These are phyloP conservation scores for Stagonosporopsis cucurbitacearum DNA, from an alignment of 2,329 filamentous ascomycete species.

Conservation along the genomic window DNA sequence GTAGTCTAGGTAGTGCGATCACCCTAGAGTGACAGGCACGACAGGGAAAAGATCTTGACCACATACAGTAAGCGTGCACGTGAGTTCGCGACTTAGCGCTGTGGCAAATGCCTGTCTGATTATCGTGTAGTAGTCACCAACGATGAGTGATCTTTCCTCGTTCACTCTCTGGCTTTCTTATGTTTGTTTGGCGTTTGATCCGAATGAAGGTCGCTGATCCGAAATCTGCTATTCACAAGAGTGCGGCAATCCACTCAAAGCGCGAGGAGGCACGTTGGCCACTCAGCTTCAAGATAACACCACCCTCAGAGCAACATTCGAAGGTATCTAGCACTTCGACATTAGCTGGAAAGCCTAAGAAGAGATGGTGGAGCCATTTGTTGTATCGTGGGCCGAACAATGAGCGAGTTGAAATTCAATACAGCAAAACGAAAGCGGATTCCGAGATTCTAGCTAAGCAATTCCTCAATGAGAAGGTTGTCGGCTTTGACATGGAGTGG, in stretches of 20 bases:
- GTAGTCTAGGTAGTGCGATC: no score
- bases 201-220: background rate
- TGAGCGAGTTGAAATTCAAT: conserved; percentile 72
- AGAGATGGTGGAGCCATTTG: conserved; percentile 68
- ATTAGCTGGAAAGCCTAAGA: conserved; percentile 1
- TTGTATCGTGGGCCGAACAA: conserved; percentile 67
- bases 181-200: background rate
- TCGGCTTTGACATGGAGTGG: conserved; percentile 97
- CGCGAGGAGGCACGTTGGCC: conserved; percentile 25
- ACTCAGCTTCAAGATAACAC: conserved; percentile 27
- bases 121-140: background rate
- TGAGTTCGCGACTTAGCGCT: conserved; percentile 9
- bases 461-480: conserved; percentile 71
- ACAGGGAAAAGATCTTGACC: no score
- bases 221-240: background rate
- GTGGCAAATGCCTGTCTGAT: conserved; percentile 2
- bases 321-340: conserved; percentile 15
- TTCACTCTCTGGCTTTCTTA: background rate
- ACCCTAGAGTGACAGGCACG: no score
- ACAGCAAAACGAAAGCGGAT: conserved; percentile 72
- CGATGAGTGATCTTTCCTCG: background rate
- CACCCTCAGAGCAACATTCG: conserved; percentile 19
- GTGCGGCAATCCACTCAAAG: background rate
- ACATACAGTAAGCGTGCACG: conserved; percentile 3
- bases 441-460: conserved; percentile 71